Conservation (phyloP, 495 filamentous ascomycete species). For the Penicillium arizonense region DNA sequence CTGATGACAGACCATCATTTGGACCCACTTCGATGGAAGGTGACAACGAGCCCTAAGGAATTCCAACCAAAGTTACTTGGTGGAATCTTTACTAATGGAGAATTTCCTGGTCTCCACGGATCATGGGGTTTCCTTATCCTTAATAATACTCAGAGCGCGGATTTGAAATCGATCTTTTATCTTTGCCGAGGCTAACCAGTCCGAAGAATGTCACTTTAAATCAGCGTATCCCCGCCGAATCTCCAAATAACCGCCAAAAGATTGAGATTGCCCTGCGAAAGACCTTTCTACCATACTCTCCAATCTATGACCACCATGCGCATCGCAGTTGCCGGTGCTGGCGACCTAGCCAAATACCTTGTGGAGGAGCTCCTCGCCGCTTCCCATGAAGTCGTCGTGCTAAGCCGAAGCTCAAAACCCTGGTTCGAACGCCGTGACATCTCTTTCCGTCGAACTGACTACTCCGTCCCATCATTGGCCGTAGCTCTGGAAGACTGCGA, state of each 20-base stretch:
- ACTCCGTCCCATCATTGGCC: conserved; percentile 3
- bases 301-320: conserved; percentile 5
- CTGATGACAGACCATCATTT: no score
- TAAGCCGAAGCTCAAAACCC: conserved; percentile 7
- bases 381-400: conserved; percentile 4
- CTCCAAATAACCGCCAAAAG: no score
- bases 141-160: no score
- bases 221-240: no score
- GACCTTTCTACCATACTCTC: neutral
- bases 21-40: neutral
- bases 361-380: conserved; percentile 2
- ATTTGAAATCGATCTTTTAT: no score
- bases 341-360: conserved; percentile 12
- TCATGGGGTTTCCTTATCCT: no score
- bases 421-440: conserved; percentile 1
- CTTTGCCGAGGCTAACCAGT: no score
- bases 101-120: no score
- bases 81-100: no score
- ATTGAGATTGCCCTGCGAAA: neutral
- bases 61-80: neutral
- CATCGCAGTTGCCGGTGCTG: conserved; percentile 12
- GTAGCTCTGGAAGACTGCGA: conserved; percentile 8
- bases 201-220: no score
- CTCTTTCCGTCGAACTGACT: conserved; percentile 6
- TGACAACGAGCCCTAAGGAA: neutral